A percentile compares a stretch with the other conserved stretches of the same genome.
These are phyloP conservation scores for Pichia scutulata DNA, from an alignment of 805 yeast genomes.

Conservation along the genomic window DNA sequence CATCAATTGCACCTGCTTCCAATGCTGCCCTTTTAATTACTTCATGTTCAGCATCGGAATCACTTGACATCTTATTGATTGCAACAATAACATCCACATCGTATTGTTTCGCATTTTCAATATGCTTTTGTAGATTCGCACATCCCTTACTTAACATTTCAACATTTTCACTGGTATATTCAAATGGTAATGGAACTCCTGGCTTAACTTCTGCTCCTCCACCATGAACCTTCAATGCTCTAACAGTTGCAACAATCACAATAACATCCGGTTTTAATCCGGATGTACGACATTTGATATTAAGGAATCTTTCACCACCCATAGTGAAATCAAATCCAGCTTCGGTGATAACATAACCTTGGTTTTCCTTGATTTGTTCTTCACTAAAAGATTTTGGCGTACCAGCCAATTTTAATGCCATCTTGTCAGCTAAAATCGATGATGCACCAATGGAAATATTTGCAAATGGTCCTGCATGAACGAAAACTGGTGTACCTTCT, in stretches of 20 bases:
- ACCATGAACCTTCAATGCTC: slow-evolving; percentile 96
- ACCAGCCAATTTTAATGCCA: slow-evolving; percentile 88
- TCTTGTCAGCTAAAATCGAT: slow-evolving; percentile 85
- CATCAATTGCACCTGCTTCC: slow-evolving; percentile 89
- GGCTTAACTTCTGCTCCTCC: slow-evolving; percentile 97
- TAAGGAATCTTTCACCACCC: slow-evolving; percentile 98
- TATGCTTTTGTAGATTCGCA: slow-evolving; percentile 85
- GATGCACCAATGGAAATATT: slow-evolving; percentile 96
- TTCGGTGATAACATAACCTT: slow-evolving; percentile 91
- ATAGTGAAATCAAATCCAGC: slow-evolving; percentile 98
- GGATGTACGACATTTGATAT: slow-evolving; percentile 90
- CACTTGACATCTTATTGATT: slow-evolving; percentile 79
- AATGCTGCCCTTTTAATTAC: slow-evolving; percentile 73
- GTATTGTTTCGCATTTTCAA: slow-evolving; percentile 72
- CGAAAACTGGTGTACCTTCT: slow-evolving; percentile 96
- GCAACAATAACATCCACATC: slow-evolving; percentile 94
- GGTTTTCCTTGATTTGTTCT: slow-evolving; percentile 29
- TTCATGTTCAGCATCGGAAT: slow-evolving; percentile 71
- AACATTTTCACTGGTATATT: slow-evolving; percentile 72
- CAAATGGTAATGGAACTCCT: slow-evolving; percentile 78
- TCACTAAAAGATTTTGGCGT: slow-evolving; percentile 35
- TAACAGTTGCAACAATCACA: slow-evolving; percentile 89
- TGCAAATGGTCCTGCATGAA: slow-evolving; percentile 98
- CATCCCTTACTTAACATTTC: slow-evolving; percentile 74
- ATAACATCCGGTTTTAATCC: slow-evolving; percentile 85